Percentiles rank a stretch among this genome's conserved stretches.
Conservation (phyloP, 2,329 filamentous ascomycete species). For the Drechslerella coelobrocha region DNA sequence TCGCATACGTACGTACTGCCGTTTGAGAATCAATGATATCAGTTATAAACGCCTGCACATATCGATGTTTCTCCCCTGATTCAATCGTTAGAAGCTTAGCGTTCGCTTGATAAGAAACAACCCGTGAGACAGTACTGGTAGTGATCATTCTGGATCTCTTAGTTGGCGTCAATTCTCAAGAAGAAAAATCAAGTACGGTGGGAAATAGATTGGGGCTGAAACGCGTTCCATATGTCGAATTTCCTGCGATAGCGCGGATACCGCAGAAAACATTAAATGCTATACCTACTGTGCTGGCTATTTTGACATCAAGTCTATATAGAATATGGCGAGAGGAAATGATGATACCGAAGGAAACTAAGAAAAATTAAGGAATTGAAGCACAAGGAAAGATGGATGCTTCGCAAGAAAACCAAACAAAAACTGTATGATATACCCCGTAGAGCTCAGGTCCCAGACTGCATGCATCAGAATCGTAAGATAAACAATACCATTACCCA, state of each 20-base stretch:
- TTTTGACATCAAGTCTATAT: conserved; percentile 45
- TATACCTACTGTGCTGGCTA: conserved; percentile 44
- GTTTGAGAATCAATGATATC: neutral
- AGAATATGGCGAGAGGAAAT: neutral
- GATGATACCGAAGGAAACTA: neutral
- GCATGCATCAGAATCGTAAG: too few species aligned
- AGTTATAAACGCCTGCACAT: neutral
- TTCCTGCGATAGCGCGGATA: conserved; percentile 21
- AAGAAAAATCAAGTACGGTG: too few species aligned
- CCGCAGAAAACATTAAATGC: conserved; percentile 26
- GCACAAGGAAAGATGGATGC: neutral
- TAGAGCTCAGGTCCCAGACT: too few species aligned
- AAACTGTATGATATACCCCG: neutral
- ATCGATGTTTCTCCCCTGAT: neutral
- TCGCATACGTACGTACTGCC: neutral
- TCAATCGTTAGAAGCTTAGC: too few species aligned
- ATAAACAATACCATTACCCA: too few species aligned
- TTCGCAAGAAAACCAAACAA: neutral
- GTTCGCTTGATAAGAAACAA: too few species aligned
- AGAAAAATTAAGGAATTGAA: conserved; percentile 13
- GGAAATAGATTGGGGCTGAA: too few species aligned
- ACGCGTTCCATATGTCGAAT: too few species aligned
- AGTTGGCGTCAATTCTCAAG: too few species aligned
- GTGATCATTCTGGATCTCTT: too few species aligned
- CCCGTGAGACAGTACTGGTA: too few species aligned